phyloP scores from a whole-genome alignment of 768 basidiomycete genomes.

The Leccinum variicolor region DNA sequence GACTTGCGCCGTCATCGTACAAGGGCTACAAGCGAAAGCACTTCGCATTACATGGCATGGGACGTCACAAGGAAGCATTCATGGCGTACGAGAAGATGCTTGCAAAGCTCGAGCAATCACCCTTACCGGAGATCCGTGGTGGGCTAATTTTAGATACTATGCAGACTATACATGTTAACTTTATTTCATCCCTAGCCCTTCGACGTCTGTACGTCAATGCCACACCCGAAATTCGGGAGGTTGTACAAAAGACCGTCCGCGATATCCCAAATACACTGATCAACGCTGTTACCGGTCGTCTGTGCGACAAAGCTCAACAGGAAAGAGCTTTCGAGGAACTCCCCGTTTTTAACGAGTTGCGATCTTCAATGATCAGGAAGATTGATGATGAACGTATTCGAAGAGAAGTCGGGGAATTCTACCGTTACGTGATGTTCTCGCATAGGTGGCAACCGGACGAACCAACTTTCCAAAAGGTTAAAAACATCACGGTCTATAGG shows the following conservation, averaged over 20 bases:
- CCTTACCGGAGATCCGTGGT: background rate
- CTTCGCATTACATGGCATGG: background rate
- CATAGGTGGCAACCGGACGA: background rate
- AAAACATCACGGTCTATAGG: background rate
- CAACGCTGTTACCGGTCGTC: background rate
- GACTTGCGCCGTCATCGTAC: background rate
- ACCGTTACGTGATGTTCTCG: background rate
- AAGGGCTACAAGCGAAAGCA: background rate
- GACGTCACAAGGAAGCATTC: background rate
- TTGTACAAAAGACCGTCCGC: background rate
- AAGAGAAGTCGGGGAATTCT: background rate
- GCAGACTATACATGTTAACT: background rate
- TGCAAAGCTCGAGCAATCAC: background rate
- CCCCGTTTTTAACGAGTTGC: background rate
- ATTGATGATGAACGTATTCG: background rate
- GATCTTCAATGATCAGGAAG: background rate
- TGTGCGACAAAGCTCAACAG: background rate
- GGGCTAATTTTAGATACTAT: background rate
- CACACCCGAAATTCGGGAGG: background rate
- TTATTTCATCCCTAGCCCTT: background rate
- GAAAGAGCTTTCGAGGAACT: background rate
- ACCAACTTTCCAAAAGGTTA: background rate
- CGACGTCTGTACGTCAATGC: background rate
- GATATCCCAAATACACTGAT: background rate
- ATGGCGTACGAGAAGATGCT: background rate